A percentile compares a stretch with the other conserved stretches of the same genome.
phyloP scores from a whole-genome alignment of 352 stramenopile species.

The Phytophthora hibernalis region DNA sequence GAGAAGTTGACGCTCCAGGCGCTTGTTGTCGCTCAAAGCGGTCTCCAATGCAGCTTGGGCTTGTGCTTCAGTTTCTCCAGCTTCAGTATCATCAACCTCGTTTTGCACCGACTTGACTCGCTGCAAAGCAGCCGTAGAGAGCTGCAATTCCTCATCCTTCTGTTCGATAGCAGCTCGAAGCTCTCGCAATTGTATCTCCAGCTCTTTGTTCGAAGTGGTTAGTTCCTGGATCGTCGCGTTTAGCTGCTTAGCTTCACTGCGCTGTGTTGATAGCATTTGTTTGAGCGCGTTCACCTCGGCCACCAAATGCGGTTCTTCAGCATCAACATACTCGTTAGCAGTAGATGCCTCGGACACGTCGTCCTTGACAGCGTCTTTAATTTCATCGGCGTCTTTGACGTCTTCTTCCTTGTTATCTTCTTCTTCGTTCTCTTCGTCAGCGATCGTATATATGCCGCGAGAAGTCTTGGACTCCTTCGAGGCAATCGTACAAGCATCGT shows the following conservation, averaged over 20 bases:
- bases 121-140: constrained; percentile 24
- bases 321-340: constrained; percentile 64
- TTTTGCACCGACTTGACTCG: constrained; percentile 26
- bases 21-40: constrained; percentile 44
- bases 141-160: constrained; percentile 37
- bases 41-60: constrained; percentile 35
- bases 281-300: constrained; percentile 65
- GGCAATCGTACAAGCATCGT: constrained; percentile 34
- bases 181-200: constrained; percentile 32
- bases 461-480: constrained; percentile 11
- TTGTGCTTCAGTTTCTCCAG: constrained; percentile 28
- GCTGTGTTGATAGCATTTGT: constrained; percentile 25
- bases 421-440: constrained; percentile 37
- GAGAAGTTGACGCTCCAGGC: constrained; percentile 48
- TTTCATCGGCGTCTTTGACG: constrained; percentile 1
- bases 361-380: constrained; percentile 27
- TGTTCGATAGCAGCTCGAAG: constrained; percentile 26
- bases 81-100: constrained; percentile 26
- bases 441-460: constrained; percentile 23
- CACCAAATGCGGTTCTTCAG: constrained; percentile 60
- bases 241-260: constrained; percentile 29
- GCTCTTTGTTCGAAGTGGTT: constrained; percentile 27
- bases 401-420: constrained; percentile 24
- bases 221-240: constrained; percentile 31
- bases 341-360: constrained; percentile 59